Evolutionary conservation across 169 alveolate genomes (phyloP).

Genomic region (Plasmodium fragile): DNA sequence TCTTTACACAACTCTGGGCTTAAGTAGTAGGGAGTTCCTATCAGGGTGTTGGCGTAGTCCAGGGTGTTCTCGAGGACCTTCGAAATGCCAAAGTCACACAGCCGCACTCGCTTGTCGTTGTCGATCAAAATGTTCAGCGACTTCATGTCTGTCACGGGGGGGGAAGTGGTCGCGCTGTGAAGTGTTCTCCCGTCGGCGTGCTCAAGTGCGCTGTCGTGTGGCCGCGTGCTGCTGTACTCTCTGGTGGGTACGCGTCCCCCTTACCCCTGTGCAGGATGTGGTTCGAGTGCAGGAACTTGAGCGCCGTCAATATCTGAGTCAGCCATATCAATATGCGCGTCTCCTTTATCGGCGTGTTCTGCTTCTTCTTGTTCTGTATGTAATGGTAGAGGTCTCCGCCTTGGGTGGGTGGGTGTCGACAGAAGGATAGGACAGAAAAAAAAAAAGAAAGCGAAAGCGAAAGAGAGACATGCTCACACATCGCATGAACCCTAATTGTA

Average conservation of each 20-base stretch:
- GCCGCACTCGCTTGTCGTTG: slow-evolving; percentile 89
- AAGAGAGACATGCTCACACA: background rate
- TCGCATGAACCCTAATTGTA: background rate
- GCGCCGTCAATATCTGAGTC: slow-evolving; percentile 88
- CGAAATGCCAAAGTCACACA: slow-evolving; percentile 96
- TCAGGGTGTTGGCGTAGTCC: slow-evolving; percentile 96
- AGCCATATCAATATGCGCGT: slow-evolving; percentile 88
- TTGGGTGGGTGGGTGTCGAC: slow-evolving; percentile 4
- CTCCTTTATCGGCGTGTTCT: slow-evolving; percentile 84
- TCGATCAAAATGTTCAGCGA: slow-evolving; percentile 93
- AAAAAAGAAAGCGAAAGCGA: background rate
- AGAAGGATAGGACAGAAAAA: background rate
- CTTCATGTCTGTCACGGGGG: slow-evolving; percentile 84
- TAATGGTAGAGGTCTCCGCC: slow-evolving; percentile 87
- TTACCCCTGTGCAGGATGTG: slow-evolving; percentile 93
- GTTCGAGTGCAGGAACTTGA: slow-evolving; percentile 88
- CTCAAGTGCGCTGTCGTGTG: background rate
- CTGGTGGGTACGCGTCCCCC: background rate
- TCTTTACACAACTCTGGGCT: slow-evolving; percentile 98
- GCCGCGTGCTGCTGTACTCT: too few relatives aligned
- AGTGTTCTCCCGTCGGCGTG: too few relatives aligned
- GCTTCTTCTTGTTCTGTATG: slow-evolving; percentile 80
- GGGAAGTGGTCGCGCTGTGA: background rate
- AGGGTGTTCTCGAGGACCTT: slow-evolving; percentile 94
- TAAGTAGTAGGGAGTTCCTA: slow-evolving; percentile 99